Evolutionary conservation across 2,329 filamentous ascomycete species (phyloP).

Genomic region (Microsporum ferrugineum): DNA sequence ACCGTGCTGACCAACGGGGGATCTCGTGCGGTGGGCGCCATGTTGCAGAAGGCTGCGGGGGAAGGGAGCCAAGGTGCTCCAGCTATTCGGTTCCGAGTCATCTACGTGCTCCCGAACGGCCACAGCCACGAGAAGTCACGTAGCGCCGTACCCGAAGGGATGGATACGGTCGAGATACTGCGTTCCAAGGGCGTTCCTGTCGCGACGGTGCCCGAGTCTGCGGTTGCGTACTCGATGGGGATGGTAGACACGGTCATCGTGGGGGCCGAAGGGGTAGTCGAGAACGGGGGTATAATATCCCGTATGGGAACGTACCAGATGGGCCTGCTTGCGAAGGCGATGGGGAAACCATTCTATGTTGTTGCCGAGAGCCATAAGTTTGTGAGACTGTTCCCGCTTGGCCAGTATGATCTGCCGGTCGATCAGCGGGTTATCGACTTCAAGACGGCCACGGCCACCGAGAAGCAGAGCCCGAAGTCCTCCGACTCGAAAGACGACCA

Average conservation of each 20-base stretch:
- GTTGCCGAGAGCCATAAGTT: slow-evolving; percentile 97
- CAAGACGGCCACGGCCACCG: slow-evolving; percentile 41
- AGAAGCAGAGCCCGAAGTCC: slow-evolving; percentile 33
- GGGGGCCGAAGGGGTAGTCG: slow-evolving; percentile 72
- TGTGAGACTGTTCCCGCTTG: slow-evolving; percentile 70
- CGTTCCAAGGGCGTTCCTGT: slow-evolving; percentile 68
- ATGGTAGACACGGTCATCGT: slow-evolving; percentile 59
- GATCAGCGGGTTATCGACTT: slow-evolving; percentile 70
- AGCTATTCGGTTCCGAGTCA: slow-evolving; percentile 65
- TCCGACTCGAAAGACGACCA: not conserved
- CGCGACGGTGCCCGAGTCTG: slow-evolving; percentile 64
- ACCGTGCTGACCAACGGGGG: slow-evolving; percentile 87
- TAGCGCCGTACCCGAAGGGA: slow-evolving; percentile 47
- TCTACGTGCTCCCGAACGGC: slow-evolving; percentile 53
- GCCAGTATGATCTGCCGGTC: slow-evolving; percentile 70
- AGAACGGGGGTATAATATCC: slow-evolving; percentile 87
- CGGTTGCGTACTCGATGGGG: slow-evolving; percentile 66
- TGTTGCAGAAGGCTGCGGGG: slow-evolving; percentile 64
- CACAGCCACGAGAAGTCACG: slow-evolving; percentile 21
- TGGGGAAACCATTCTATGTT: slow-evolving; percentile 72
- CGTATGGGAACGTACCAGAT: slow-evolving; percentile 80
- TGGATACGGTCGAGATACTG: slow-evolving; percentile 58
- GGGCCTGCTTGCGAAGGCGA: slow-evolving; percentile 62
- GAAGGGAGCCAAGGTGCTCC: slow-evolving; percentile 42
- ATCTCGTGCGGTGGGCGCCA: slow-evolving; percentile 66